phyloP scores from a whole-genome alignment of 768 basidiomycete species.

The Lentinula lateritia region DNA sequence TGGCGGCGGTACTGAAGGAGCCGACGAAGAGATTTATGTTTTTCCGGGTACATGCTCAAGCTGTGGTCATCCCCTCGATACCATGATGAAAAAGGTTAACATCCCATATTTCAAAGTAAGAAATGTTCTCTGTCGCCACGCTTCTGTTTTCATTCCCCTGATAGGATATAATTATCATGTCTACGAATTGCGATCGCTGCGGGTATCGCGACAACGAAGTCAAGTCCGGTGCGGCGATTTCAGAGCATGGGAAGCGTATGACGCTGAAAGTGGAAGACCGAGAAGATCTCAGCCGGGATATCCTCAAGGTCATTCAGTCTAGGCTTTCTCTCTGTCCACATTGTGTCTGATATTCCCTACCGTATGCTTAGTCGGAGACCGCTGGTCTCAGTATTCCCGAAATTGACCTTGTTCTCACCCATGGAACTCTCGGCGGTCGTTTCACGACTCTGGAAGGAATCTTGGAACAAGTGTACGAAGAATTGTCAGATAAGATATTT shows the following conservation, averaged over 20 bases:
- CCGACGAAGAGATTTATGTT: constrained; percentile 81
- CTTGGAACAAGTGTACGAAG: constrained; percentile 90
- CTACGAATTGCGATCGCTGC: constrained; percentile 91
- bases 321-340: neutral
- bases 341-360: neutral
- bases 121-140: constrained; percentile 10
- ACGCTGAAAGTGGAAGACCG: constrained; percentile 86
- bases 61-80: constrained; percentile 78
- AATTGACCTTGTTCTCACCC: constrained; percentile 85
- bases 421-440: constrained; percentile 92
- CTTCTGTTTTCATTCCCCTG: neutral
- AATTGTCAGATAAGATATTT: constrained; percentile 85
- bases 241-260: constrained; percentile 80
- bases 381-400: constrained; percentile 89
- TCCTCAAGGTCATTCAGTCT: constrained; percentile 69
- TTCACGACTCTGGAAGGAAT: constrained; percentile 98
- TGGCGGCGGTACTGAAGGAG: constrained; percentile 24
- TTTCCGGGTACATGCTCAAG: constrained; percentile 88
- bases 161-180: constrained; percentile 96
- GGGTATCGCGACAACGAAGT: constrained; percentile 98
- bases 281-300: constrained; percentile 89
- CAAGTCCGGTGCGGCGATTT: constrained; percentile 89
- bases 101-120: constrained; percentile 95
- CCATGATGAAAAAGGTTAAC: constrained; percentile 91
- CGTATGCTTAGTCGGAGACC: constrained; percentile 73